Evolutionary conservation across 306 rosid genomes (phyloP).

Genomic region (Trifolium repens): DNA sequence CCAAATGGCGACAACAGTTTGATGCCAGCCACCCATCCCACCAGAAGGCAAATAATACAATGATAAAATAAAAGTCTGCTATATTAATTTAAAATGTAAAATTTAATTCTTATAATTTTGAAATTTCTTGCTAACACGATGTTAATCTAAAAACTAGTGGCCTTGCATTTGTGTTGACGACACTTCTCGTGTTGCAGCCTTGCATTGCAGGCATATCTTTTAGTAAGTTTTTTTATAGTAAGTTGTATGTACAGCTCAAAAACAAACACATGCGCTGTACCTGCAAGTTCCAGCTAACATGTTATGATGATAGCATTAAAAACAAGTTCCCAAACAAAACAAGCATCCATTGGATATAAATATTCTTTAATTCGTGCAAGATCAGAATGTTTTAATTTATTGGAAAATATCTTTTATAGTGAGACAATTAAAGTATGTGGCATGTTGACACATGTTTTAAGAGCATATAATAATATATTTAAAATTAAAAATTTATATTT

Average conservation of each 20-base stretch:
- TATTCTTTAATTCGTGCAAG: neutral
- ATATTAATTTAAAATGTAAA: neutral
- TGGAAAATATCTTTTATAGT: neutral
- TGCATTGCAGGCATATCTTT: neutral
- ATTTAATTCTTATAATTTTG: neutral
- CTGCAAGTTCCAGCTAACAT: slow-evolving; percentile 33
- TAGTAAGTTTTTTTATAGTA: neutral
- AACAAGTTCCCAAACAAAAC: neutral
- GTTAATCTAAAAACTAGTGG: neutral
- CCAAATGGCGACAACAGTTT: slow-evolving; percentile 24
- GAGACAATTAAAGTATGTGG: neutral
- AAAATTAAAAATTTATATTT: no score
- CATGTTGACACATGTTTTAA: no score
- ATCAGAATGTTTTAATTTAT: neutral
- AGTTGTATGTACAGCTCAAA: slow-evolving; percentile 34
- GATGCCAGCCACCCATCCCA: neutral
- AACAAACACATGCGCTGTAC: neutral
- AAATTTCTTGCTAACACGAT: neutral
- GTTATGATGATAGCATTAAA: neutral
- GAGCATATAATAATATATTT: no score
- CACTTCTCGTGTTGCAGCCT: no score
- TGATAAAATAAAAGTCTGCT: neutral
- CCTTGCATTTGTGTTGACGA: neutral
- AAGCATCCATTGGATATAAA: neutral
- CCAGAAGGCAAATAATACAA: neutral